Evolutionary conservation across 768 basidiomycete species (phyloP).

Genomic region (Lactifluus echinatus): DNA sequence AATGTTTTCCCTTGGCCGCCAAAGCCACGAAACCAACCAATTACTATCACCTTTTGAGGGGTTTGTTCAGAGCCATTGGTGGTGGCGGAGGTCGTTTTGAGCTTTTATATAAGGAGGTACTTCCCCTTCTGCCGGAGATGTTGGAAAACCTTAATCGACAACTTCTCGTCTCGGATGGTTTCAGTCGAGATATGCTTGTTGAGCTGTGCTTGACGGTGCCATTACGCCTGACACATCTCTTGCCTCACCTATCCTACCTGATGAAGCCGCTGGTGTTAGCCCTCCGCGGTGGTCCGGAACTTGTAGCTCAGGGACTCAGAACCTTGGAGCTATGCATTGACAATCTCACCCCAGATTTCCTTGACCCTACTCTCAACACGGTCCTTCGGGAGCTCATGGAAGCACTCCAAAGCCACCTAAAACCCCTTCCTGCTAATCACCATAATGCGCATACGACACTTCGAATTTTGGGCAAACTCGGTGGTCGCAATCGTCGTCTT

Average conservation of each 20-base stretch:
- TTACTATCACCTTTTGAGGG: slow-evolving; percentile 87
- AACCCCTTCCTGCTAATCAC: slow-evolving; percentile 82
- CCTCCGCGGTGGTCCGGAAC: slow-evolving; percentile 75
- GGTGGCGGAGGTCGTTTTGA: slow-evolving; percentile 92
- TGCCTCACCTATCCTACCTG: slow-evolving; percentile 89
- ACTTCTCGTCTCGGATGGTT: slow-evolving; percentile 75
- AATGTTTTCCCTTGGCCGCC: slow-evolving; percentile 89
- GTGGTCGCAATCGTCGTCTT: slow-evolving; percentile 85
- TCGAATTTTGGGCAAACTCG: slow-evolving; percentile 92
- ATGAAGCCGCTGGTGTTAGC: slow-evolving; percentile 96
- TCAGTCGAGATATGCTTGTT: slow-evolving; percentile 83
- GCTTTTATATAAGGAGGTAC: slow-evolving; percentile 88
- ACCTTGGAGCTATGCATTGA: slow-evolving; percentile 99
- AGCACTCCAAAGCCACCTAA: slow-evolving; percentile 84
- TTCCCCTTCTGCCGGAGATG: slow-evolving; percentile 95
- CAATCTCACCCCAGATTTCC: slow-evolving; percentile 94
- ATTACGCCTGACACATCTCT: slow-evolving; percentile 85
- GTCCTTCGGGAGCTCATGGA: slow-evolving; percentile 93
- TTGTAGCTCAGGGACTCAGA: slow-evolving; percentile 90
- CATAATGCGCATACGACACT: slow-evolving; percentile 90
- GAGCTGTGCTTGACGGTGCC: slow-evolving; percentile 97
- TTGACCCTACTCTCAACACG: slow-evolving; percentile 90
- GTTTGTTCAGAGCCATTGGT: slow-evolving; percentile 87
- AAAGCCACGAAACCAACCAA: slow-evolving; percentile 86
- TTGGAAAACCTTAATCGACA: slow-evolving; percentile 90